Conservation (phyloP, 2,329 filamentous ascomycete genomes). For the Pestalotiopsis sp. region DNA sequence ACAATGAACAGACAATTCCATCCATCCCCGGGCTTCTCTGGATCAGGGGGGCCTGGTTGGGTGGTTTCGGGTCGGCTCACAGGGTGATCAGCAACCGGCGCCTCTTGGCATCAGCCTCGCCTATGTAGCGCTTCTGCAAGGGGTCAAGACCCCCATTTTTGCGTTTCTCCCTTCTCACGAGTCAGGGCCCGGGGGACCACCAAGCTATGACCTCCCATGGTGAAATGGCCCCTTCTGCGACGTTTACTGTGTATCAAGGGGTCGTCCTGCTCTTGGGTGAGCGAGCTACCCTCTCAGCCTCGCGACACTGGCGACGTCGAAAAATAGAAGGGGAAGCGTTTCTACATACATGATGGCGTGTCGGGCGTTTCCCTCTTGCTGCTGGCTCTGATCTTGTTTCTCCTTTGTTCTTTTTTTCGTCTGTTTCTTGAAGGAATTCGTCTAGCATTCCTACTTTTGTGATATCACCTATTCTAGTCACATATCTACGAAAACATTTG, state of each 20-base stretch:
- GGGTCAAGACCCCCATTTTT: slow-evolving; percentile 10
- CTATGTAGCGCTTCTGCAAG: slow-evolving; percentile 18
- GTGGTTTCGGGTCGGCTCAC: neutral
- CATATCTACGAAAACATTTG: neutral
- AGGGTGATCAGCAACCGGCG: slow-evolving; percentile 15
- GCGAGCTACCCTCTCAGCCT: neutral
- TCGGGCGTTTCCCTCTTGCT: neutral
- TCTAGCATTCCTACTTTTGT: neutral
- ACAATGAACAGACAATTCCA: neutral
- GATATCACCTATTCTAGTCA: neutral
- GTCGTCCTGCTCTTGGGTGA: neutral
- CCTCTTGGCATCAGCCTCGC: slow-evolving; percentile 25
- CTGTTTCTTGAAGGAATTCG: neutral
- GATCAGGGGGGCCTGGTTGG: neutral
- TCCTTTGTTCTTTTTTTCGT: neutral
- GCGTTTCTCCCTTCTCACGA: neutral
- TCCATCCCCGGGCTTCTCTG: neutral
- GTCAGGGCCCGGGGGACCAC: neutral
- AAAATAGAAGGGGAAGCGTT: neutral
- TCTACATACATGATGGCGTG: neutral
- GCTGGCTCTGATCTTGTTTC: neutral
- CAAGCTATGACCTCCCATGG: neutral
- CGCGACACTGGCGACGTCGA: neutral
- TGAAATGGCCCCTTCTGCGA: slow-evolving; percentile 3
- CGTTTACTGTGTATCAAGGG: slow-evolving; percentile 10